Percentiles rank a stretch among this genome's conserved stretches.
Evolutionary conservation across 139 green algal genomes (phyloP).

Genomic region (Deuterostichococcus epilithicus): DNA sequence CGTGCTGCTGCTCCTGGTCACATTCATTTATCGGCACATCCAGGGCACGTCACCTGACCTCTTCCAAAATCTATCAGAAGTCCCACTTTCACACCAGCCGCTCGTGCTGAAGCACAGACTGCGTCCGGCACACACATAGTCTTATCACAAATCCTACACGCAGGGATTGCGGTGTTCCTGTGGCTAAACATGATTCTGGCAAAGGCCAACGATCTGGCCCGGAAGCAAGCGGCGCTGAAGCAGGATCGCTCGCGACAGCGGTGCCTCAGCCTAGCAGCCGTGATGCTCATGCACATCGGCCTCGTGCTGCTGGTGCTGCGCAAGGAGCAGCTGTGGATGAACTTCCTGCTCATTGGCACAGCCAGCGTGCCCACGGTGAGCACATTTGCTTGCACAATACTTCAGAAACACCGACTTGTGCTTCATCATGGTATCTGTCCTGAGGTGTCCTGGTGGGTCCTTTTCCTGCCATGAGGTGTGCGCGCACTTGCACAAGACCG

Average conservation of each 20-base stretch:
- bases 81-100: no score
- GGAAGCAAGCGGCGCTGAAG: constrained; percentile 33
- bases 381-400: no score
- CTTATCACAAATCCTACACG: not conserved
- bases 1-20: not conserved
- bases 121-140: no score
- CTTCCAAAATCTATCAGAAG: no score
- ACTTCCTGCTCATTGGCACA: constrained; percentile 15
- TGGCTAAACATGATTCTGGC: constrained; percentile 24
- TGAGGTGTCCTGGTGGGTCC: no score
- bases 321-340: constrained; percentile 9
- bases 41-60: no score
- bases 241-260: not conserved
- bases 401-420: no score
- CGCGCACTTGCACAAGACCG: no score
- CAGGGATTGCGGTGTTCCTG: constrained; percentile 21
- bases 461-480: no score
- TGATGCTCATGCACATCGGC: not conserved
- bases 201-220: constrained; percentile 18
- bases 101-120: no score
- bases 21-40: not conserved
- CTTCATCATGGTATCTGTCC: no score
- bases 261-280: constrained; percentile 20
- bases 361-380: not conserved
- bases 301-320: constrained; percentile 7